phyloP scores from a whole-genome alignment of 345 rosid genomes.

The Crucihimalaya himalaica region DNA sequence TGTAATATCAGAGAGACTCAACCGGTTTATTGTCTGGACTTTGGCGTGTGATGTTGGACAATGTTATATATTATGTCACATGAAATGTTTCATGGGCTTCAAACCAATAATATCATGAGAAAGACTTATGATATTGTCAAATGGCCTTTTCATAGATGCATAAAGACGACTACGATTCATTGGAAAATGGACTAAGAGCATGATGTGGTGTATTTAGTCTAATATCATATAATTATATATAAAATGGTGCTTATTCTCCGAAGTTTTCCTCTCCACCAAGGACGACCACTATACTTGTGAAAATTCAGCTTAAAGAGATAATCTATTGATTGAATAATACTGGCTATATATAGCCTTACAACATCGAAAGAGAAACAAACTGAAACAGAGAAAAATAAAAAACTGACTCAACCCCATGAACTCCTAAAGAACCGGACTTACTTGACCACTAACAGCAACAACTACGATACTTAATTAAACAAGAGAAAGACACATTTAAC shows the following conservation, averaged over 20 bases:
- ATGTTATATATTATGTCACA: not conserved
- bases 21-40: not conserved
- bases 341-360: too few species aligned
- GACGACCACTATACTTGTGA: conserved; percentile 28
- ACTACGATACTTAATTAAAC: too few species aligned
- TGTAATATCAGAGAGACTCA: not conserved
- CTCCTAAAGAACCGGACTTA: too few species aligned
- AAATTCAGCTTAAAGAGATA: too few species aligned
- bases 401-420: too few species aligned
- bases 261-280: conserved; percentile 49
- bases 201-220: not conserved
- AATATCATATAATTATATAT: too few species aligned
- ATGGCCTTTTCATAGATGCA: not conserved
- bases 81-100: not conserved
- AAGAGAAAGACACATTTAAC: too few species aligned
- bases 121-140: not conserved
- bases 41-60: not conserved
- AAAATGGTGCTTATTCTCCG: too few species aligned
- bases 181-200: not conserved
- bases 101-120: not conserved
- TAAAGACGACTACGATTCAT: not conserved
- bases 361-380: too few species aligned
- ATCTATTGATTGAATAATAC: too few species aligned
- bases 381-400: too few species aligned
- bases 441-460: too few species aligned